Evolutionary conservation across 495 filamentous ascomycete species (phyloP).

Genomic region (Diplogelasinospora grovesii): DNA sequence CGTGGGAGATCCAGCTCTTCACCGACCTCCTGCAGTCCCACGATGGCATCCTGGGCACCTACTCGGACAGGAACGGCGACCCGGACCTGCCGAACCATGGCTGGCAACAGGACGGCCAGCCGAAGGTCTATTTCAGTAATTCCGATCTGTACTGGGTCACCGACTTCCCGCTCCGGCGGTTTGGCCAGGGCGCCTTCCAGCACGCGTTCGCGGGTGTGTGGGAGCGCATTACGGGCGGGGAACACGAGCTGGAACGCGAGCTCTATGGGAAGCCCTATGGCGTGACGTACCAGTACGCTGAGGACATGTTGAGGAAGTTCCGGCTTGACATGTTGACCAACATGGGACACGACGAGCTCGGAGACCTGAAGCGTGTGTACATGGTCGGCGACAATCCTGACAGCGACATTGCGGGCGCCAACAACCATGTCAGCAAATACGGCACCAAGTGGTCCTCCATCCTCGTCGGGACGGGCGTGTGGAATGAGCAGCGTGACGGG

Average conservation of each 20-base stretch:
- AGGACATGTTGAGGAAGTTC: slow-evolving; percentile 58
- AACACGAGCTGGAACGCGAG: slow-evolving; percentile 48
- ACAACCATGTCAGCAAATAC: slow-evolving; percentile 56
- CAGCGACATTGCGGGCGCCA: slow-evolving; percentile 87
- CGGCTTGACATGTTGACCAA: slow-evolving; percentile 41
- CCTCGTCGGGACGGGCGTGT: slow-evolving; percentile 82
- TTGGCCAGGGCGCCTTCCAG: slow-evolving; percentile 91
- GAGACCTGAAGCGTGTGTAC: slow-evolving; percentile 60
- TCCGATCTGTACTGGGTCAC: slow-evolving; percentile 87
- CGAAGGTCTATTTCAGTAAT: slow-evolving; percentile 76
- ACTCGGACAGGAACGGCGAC: slow-evolving; percentile 56
- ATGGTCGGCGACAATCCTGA: slow-evolving; percentile 99
- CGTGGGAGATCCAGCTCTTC: slow-evolving; percentile 75
- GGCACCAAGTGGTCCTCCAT: slow-evolving; percentile 74
- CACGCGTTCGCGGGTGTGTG: slow-evolving; percentile 74
- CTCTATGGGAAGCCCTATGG: slow-evolving; percentile 80
- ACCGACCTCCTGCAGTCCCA: slow-evolving; percentile 72
- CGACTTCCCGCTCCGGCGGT: slow-evolving; percentile 71
- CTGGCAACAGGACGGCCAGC: slow-evolving; percentile 73
- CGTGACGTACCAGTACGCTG: slow-evolving; percentile 77
- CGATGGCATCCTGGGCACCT: slow-evolving; percentile 68
- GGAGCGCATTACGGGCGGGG: slow-evolving; percentile 60
- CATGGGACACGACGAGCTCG: slow-evolving; percentile 12
- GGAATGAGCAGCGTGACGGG: slow-evolving; percentile 41
- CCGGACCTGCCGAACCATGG: slow-evolving; percentile 59